Conservation (phyloP, 768 basidiomycete species). For the Boletus pseudo-olivaceus region DNA sequence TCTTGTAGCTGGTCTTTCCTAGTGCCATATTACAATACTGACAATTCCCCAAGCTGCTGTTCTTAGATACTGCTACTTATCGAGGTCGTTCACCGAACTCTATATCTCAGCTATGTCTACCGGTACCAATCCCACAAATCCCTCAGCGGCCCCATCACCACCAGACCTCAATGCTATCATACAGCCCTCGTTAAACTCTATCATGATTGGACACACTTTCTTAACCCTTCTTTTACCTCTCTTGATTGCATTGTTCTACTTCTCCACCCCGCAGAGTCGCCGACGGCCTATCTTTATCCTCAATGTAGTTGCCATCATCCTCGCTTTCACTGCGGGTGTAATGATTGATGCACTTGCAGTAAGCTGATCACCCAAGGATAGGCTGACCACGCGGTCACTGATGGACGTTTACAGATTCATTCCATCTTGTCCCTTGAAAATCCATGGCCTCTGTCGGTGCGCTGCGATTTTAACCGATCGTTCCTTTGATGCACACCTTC, state of each 20-base stretch:
- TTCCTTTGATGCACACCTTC: background rate
- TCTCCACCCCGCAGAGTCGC: constrained; percentile 25
- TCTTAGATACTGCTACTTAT: background rate
- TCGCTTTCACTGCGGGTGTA: constrained; percentile 21
- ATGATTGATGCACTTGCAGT: constrained; percentile 23
- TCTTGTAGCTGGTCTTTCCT: background rate
- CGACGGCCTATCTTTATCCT: constrained; percentile 28
- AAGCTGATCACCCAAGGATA: background rate
- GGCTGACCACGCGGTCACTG: background rate
- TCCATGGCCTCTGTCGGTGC: constrained; percentile 21
- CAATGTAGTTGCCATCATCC: constrained; percentile 20
- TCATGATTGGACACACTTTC: constrained; percentile 32
- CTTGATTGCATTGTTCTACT: constrained; percentile 29
- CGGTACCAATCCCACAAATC: background rate
- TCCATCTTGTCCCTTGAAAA: constrained; percentile 21
- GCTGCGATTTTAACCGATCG: background rate
- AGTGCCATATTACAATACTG: background rate
- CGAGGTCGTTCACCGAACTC: background rate
- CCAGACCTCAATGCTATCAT: constrained; percentile 6
- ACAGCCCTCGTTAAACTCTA: constrained; percentile 18
- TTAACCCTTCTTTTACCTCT: constrained; percentile 30
- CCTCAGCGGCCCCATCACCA: background rate
- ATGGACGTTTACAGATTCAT: constrained; percentile 23
- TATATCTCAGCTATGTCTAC: constrained; percentile 10
- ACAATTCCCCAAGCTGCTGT: background rate